phyloP scores from a whole-genome alignment of 1,284 basidiomycete species.

The Cutaneotrichosporon sp. region DNA sequence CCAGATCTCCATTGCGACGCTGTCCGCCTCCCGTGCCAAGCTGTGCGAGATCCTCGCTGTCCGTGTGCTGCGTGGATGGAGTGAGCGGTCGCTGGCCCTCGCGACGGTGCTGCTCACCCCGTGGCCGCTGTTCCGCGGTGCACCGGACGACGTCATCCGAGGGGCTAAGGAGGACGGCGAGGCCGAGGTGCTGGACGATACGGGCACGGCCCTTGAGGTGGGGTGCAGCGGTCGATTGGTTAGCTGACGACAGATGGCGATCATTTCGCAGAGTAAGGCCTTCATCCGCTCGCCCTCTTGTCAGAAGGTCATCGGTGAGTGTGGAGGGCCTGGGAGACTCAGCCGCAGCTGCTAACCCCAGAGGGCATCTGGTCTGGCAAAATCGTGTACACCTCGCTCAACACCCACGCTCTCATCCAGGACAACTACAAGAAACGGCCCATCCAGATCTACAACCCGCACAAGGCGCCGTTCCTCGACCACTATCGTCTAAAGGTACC shows the following conservation, averaged over 20 bases:
- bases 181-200: slow-evolving; percentile 65
- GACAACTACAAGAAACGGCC: slow-evolving; percentile 93
- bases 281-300: slow-evolving; percentile 82
- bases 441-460: slow-evolving; percentile 88
- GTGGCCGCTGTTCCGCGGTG: slow-evolving; percentile 81
- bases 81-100: slow-evolving; percentile 68
- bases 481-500: slow-evolving; percentile 93
- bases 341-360: slow-evolving; percentile 13
- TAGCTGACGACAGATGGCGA: slow-evolving; percentile 58
- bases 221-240: neutral
- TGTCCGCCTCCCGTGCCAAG: slow-evolving; percentile 69
- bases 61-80: slow-evolving; percentile 70
- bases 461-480: slow-evolving; percentile 83
- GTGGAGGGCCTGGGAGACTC: neutral
- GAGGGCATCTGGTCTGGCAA: slow-evolving; percentile 59
- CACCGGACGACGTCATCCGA: slow-evolving; percentile 60
- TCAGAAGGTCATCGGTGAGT: slow-evolving; percentile 70
- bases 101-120: slow-evolving; percentile 75
- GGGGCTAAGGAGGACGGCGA: slow-evolving; percentile 62
- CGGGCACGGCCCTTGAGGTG: slow-evolving; percentile 79
- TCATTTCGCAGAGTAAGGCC: slow-evolving; percentile 71
- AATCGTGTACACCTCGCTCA: slow-evolving; percentile 83
- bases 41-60: slow-evolving; percentile 88
- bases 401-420: slow-evolving; percentile 75
- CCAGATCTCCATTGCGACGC: slow-evolving; percentile 55